phyloP scores from a whole-genome alignment of 441 rosid species.

The Geranium incanum region DNA sequence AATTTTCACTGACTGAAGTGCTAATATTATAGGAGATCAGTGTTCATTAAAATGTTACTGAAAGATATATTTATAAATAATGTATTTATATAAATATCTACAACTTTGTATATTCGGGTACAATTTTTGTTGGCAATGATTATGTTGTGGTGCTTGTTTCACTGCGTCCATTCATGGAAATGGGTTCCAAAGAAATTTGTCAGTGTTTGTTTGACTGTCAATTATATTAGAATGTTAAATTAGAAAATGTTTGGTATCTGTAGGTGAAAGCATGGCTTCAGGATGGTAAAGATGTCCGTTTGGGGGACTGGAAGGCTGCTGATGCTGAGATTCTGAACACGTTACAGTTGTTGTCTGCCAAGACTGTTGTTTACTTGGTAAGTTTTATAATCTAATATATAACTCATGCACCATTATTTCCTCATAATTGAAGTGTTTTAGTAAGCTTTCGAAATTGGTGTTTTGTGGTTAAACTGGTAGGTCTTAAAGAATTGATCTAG shows the following conservation, averaged over 20 bases:
- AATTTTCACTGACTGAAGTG: background rate
- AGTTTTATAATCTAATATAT: slow-evolving; percentile 14
- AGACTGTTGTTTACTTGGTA: slow-evolving; percentile 96
- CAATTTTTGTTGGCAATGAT: background rate
- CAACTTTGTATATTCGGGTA: background rate
- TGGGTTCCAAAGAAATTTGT: background rate
- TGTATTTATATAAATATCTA: background rate
- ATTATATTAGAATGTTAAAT: background rate
- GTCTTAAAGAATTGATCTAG: too few species aligned
- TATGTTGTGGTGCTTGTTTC: background rate
- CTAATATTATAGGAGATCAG: background rate
- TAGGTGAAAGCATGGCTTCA: slow-evolving; percentile 83
- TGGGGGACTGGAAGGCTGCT: slow-evolving; percentile 98
- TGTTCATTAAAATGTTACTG: background rate
- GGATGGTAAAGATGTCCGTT: slow-evolving; percentile 83
- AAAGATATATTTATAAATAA: background rate
- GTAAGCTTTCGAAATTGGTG: background rate
- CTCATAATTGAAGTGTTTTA: background rate
- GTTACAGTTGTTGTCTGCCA: slow-evolving; percentile 92
- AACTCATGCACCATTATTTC: background rate
- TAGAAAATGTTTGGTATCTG: slow-evolving; percentile 19
- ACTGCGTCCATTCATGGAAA: background rate
- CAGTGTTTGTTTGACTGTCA: background rate
- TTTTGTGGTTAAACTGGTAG: background rate
- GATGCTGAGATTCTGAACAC: slow-evolving; percentile 88